Conservation (phyloP, 768 basidiomycete species). For the Lactarius hatsudake region DNA sequence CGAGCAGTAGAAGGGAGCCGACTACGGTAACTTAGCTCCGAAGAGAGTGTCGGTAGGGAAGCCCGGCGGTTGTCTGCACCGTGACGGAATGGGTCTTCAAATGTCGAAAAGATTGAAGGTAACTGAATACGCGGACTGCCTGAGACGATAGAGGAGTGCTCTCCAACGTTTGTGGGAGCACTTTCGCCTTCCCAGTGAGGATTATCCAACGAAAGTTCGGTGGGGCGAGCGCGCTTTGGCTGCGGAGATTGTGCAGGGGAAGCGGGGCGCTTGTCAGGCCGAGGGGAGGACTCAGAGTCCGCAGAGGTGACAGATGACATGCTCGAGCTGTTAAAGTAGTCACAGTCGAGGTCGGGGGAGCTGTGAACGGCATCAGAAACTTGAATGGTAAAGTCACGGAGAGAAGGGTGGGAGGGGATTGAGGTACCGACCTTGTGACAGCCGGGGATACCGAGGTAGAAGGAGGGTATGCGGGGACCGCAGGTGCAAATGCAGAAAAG, state of each 20-base stretch:
- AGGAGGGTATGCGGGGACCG: conserved; percentile 16
- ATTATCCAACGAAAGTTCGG: conserved; percentile 29
- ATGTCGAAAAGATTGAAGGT: conserved; percentile 69
- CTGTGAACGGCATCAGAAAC: conserved; percentile 19
- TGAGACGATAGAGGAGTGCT: conserved; percentile 41
- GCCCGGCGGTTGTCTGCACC: conserved; percentile 53
- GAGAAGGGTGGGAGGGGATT: conserved; percentile 3
- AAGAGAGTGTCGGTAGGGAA: conserved; percentile 59
- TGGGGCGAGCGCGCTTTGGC: conserved; percentile 48
- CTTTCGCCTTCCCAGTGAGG: conserved; percentile 31
- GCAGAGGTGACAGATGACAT: conserved; percentile 79
- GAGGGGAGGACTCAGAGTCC: conserved; percentile 60
- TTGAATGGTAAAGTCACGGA: conserved; percentile 2
- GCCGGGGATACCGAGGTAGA: conserved; percentile 28
- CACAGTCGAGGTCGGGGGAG: conserved; percentile 47
- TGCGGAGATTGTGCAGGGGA: conserved; percentile 44
- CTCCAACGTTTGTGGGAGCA: conserved; percentile 29
- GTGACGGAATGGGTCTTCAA: conserved; percentile 53
- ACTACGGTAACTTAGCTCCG: conserved; percentile 46
- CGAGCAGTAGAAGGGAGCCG: conserved; percentile 53
- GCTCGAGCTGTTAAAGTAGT: conserved; percentile 53
- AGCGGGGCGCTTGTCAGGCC: conserved; percentile 56
- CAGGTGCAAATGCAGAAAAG: conserved; percentile 20
- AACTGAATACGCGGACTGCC: conserved; percentile 59
- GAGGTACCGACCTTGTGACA: conserved; percentile 25